These are phyloP conservation scores for Lepidium aucheri DNA, from an alignment of 345 rosid species.

Conservation along the genomic window DNA sequence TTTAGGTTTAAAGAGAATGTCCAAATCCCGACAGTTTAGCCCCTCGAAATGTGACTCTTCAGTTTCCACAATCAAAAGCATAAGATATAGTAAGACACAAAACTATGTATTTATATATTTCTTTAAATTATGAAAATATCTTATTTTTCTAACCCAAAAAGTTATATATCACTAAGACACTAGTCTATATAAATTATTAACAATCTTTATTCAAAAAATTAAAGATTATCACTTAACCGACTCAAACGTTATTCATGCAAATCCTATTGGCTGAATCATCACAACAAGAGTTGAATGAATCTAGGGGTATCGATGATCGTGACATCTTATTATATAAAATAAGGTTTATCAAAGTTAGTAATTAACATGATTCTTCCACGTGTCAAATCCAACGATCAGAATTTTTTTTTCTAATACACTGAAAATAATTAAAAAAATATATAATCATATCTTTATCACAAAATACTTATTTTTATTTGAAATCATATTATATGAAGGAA, in stretches of 20 bases:
- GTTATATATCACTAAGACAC: background rate
- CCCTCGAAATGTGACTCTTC: conserved; percentile 17
- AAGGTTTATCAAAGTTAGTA: too few relatives aligned
- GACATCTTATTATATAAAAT: conserved; percentile 1
- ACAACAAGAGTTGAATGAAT: conserved; percentile 1
- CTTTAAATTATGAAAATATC: background rate
- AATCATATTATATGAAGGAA: too few relatives aligned
- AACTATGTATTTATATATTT: background rate
- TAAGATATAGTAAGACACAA: background rate
- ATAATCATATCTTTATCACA: too few relatives aligned
- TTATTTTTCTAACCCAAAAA: background rate
- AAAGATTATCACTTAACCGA: conserved; percentile 12
- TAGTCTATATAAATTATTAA: background rate
- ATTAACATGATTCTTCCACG: too few relatives aligned
- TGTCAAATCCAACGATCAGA: too few relatives aligned
- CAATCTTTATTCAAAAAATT: background rate
- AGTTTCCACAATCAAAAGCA: background rate
- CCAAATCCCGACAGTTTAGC: conserved; percentile 26
- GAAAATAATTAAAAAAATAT: too few relatives aligned
- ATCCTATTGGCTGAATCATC: background rate
- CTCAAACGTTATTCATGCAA: conserved; percentile 1
- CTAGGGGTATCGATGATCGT: conserved; percentile 1
- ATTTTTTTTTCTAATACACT: too few relatives aligned
- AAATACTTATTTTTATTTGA: too few relatives aligned
- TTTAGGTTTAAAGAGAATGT: conserved; percentile 19